Evolutionary conservation across 192 early-diverging fungal genomes (phyloP).

Genomic region (Phycomyces blakesleeanus): DNA sequence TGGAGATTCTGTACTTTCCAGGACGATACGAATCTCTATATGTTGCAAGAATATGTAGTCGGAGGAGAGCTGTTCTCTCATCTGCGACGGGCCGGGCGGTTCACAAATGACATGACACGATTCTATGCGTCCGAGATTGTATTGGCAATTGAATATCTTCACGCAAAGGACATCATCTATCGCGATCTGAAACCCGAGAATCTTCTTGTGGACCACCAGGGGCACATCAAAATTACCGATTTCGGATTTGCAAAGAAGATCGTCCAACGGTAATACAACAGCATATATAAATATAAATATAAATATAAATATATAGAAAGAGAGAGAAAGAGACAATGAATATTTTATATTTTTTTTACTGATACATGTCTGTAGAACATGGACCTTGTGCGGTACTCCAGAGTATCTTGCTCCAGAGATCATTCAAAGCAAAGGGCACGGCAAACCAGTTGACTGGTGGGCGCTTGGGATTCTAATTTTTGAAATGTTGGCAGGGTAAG

Average conservation of each 20-base stretch:
- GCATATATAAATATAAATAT: not conserved
- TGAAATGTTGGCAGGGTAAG: constrained; percentile 94
- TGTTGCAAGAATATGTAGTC: constrained; percentile 94
- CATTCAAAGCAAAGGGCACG: constrained; percentile 95
- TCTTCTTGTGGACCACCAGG: constrained; percentile 74
- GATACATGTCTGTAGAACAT: no score
- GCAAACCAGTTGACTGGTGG: constrained; percentile 99
- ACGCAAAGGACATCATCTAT: constrained; percentile 92
- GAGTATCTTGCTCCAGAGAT: constrained; percentile 98
- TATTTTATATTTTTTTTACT: no score
- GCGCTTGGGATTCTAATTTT: constrained; percentile 95
- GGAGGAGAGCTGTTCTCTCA: constrained; percentile 98
- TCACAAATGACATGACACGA: constrained; percentile 90
- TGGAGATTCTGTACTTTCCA: constrained; percentile 90
- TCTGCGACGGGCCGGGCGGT: constrained; percentile 84
- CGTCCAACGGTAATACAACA: constrained; percentile 41
- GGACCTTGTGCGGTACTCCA: constrained; percentile 97
- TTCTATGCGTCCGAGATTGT: constrained; percentile 97
- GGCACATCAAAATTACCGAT: constrained; percentile 96
- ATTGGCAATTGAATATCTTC: constrained; percentile 92
- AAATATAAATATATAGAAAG: not conserved
- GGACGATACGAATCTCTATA: constrained; percentile 89
- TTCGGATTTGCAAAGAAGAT: constrained; percentile 98
- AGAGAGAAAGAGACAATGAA: no score
- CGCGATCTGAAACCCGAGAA: constrained; percentile 97